Evolutionary conservation across 202 grass and related monocot species (phyloP), one percentile per base, ranked within the genome.

Genomic region (Dendrocalamus latiflorus): DNA sequence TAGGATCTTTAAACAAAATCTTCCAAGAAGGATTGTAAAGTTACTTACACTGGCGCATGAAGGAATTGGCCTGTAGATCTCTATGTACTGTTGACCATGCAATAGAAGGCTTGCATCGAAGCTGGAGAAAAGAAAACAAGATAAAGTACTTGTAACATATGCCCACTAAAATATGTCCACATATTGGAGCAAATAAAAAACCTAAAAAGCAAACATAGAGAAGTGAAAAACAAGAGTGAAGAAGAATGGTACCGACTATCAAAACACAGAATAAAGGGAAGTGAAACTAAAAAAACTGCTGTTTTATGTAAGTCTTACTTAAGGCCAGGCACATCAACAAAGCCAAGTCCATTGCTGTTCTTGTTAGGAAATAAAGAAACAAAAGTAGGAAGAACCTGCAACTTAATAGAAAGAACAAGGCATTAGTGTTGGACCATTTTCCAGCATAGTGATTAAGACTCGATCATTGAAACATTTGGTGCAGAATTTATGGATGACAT

Each of bases 21-120:
- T 84, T 39, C 34, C 14, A 17, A 76, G n/a, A 86, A 68, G 26
- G 15, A 81, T 12, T 53, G 10, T 42, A 79, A 80, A 75, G 67
- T 36, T 68, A 78, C 84, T 89, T 90, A 98, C 95, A 82, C 21
- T 91, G 50, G 84, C 65, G 63, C 48, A 61, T 21, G 95, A 91
- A 86, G 92, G 95, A 76, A 98, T 88, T 75, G 85, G 73, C 71
- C 57, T 83, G 45, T 90, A 90, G 37, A 98, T 87, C 79, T 98
- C 92, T 70, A 98, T 98, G 86, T 98, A 98, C 24, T 98, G 95
- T 79, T 98, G 95, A 75, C 92, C 92, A 33, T 98, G 95, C 83
- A 98, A 89, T 80, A 98, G 58, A 78, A 98, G 89, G 33, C 72
- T 89, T 75, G 65, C 75, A 83, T 98, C 92, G 45, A 88, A 85